phyloP scores from a whole-genome alignment of 257 asterid genomes.

The Solanum pinnatisectum region DNA sequence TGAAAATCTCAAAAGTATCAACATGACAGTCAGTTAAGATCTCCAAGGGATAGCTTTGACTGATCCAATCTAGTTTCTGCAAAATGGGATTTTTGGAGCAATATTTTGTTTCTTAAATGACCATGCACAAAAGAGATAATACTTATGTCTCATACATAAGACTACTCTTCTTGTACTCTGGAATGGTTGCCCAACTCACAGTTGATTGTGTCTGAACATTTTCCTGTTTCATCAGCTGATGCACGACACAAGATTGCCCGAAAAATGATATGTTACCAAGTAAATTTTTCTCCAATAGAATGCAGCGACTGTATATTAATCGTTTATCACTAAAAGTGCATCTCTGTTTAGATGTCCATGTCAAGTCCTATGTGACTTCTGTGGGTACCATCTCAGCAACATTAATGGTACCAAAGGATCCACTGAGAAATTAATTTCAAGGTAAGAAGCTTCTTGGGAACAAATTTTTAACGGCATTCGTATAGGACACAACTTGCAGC shows the following conservation, averaged over 20 bases:
- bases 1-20: not conserved
- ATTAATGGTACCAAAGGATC: not conserved
- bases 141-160: not conserved
- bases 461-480: not conserved
- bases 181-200: not conserved
- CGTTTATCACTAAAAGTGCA: not conserved
- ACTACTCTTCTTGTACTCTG: not conserved
- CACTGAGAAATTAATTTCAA: not conserved
- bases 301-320: not conserved
- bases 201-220: not conserved
- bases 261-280: not conserved
- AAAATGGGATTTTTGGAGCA: not conserved
- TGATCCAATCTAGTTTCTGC: not conserved
- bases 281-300: not conserved
- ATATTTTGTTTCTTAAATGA: not conserved
- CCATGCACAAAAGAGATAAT: not conserved
- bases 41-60: not conserved
- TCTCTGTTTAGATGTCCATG: not conserved
- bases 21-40: not conserved
- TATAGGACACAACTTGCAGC: not conserved
- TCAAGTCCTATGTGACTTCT: not conserved
- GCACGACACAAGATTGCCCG: not conserved
- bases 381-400: not conserved
- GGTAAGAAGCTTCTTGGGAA: not conserved
- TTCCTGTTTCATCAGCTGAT: not conserved